Conservation (phyloP, 2,329 filamentous ascomycete genomes). For the Scedosporium boydii region DNA sequence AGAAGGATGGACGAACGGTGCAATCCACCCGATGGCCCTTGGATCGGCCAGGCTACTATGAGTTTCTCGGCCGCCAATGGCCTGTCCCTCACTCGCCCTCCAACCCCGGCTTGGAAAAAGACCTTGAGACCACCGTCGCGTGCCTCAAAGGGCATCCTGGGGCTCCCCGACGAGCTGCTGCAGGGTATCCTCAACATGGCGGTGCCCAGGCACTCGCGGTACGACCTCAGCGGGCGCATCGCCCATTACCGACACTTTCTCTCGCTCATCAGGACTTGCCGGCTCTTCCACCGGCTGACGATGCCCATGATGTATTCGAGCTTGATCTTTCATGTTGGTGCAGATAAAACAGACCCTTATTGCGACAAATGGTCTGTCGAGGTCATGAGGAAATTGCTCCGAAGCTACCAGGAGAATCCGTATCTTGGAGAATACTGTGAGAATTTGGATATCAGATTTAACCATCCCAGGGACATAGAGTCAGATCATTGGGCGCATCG, state of each 20-base stretch:
- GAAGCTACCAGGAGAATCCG: not conserved
- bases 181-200: not conserved
- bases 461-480: not conserved
- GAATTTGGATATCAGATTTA: not conserved
- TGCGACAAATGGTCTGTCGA: not conserved
- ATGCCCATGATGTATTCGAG: not conserved
- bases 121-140: not conserved
- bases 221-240: not conserved
- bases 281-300: not conserved
- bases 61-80: too few species aligned
- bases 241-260: not conserved
- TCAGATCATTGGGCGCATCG: not conserved
- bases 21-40: too few species aligned
- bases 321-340: not conserved
- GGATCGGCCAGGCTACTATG: too few species aligned
- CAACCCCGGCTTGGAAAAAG: not conserved
- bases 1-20: too few species aligned
- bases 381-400: not conserved
- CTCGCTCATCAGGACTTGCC: not conserved
- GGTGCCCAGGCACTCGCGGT: not conserved
- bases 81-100: not conserved
- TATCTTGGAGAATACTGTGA: not conserved
- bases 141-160: not conserved
- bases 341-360: not conserved
- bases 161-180: not conserved